Base-by-base conservation (phyloP, 108 stramenopile species). In the Fragilaria crotonensis region DNA sequence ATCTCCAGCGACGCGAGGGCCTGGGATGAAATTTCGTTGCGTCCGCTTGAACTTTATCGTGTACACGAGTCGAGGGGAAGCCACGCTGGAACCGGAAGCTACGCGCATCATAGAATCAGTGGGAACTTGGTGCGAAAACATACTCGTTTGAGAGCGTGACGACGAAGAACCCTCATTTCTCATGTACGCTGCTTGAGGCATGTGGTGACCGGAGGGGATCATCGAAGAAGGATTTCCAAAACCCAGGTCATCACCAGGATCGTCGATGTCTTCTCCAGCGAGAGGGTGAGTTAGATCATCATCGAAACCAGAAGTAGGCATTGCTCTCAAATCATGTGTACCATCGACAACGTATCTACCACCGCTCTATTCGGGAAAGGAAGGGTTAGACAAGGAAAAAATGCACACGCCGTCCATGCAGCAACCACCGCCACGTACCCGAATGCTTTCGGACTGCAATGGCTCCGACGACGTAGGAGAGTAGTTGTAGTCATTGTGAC, bases 41-140 rank as follows among this genome's bases (percentile, higher is more conserved):
- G 81, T 88, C 18, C 95, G 85, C 71, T 96, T 96, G 67, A 96
- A 96, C 73, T 94, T 93, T 59, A 96, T 84, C 26, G 73, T 80
- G 76, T 93, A 96, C 21, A 95, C 83, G 51, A 79, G 55, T 60
- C 73, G 85, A 2, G 87, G 87, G 25, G 51, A 52, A 52, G 48
- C 9, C 19, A 18, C 25, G 4, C 2, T 25, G 18, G 3, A 25
- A 23, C 23, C 51, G 22, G 18, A 25, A 3, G 21, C 25, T 52
- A 26, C 22, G 26, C 17, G 2, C 2, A 25, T 26, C 2, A 25
- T 25, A 52, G 18, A 18, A 25, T 21, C 21, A 18, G 3, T 1
- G 3, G 54, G 54, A 32, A 22, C 20, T 31, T 33, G 54, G 2
- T 31, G 25, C 11, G 36, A 14, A 14, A 14, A 7, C 19, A 33